Conservation (phyloP, 768 basidiomycete genomes). For the Pleurotus ostreatus region DNA sequence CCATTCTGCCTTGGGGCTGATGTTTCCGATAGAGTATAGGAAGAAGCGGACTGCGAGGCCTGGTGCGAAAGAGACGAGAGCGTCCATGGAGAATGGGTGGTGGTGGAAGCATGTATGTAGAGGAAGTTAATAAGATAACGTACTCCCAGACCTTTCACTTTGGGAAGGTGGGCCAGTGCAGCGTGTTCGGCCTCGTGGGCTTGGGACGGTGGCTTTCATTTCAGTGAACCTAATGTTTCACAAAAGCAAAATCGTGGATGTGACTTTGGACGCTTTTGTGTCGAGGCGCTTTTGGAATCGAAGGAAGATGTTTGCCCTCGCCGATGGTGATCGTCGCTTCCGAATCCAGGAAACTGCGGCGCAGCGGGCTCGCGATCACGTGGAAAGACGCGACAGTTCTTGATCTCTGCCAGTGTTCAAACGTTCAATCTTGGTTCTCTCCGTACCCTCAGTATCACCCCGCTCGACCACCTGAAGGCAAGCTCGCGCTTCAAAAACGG, state of each 20-base stretch:
- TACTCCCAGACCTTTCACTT: neutral
- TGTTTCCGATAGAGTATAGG: neutral
- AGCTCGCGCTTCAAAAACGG: too few relatives aligned
- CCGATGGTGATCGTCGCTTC: neutral
- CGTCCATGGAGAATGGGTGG: neutral
- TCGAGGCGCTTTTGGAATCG: neutral
- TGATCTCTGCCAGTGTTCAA: too few relatives aligned
- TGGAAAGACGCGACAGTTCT: neutral
- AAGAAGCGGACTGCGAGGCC: conserved; percentile 7
- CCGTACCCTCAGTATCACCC: too few relatives aligned
- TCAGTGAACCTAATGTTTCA: neutral
- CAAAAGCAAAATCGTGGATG: neutral
- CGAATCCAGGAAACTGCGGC: neutral
- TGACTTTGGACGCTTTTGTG: neutral
- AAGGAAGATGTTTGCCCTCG: neutral
- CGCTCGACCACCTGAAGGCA: too few relatives aligned
- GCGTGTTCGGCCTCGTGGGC: conserved; percentile 8
- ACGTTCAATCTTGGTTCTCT: too few relatives aligned
- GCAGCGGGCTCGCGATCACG: conserved; percentile 9
- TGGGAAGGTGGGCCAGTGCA: neutral
- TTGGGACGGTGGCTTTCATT: neutral
- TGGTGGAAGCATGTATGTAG: neutral
- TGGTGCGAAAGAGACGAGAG: conserved; percentile 1
- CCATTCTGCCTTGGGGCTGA: conserved; percentile 4
- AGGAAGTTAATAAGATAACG: neutral